Conservation (phyloP, 768 basidiomycete species). For the Auricularia sp. region DNA sequence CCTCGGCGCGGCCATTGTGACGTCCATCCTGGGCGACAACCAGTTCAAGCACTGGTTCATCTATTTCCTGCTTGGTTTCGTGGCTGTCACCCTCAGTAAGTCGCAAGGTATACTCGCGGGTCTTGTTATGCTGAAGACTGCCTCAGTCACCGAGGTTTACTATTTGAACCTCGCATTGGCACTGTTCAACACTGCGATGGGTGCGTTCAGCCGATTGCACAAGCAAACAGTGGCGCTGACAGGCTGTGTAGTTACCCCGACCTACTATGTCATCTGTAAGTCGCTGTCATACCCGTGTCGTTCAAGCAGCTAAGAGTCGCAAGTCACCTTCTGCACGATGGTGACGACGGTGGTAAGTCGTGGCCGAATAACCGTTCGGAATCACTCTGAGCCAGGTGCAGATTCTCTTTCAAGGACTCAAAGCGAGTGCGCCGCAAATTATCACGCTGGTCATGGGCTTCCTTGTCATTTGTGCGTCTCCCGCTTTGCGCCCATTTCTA, state of each 20-base stretch:
- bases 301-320: neutral
- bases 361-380: neutral
- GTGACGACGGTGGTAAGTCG: constrained; percentile 65
- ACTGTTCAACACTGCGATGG: constrained; percentile 40
- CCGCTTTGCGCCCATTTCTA: neutral
- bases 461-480: constrained; percentile 59
- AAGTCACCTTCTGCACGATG: constrained; percentile 79
- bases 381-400: constrained; percentile 15
- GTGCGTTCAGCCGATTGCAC: neutral
- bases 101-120: constrained; percentile 4
- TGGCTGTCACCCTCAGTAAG: constrained; percentile 70
- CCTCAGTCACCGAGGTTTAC: constrained; percentile 77
- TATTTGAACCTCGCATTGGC: constrained; percentile 95
- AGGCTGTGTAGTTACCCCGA: constrained; percentile 56
- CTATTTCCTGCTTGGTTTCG: constrained; percentile 79
- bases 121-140: constrained; percentile 11
- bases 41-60: constrained; percentile 91
- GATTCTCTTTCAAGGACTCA: constrained; percentile 86
- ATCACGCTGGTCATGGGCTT: constrained; percentile 90
- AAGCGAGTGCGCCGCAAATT: constrained; percentile 66
- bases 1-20: constrained; percentile 83
- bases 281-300: constrained; percentile 5
- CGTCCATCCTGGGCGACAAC: constrained; percentile 62
- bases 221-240: neutral
- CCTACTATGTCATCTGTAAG: constrained; percentile 79